Conservation (phyloP, 2,329 filamentous ascomycete genomes). For the Diplodia intermedia region DNA sequence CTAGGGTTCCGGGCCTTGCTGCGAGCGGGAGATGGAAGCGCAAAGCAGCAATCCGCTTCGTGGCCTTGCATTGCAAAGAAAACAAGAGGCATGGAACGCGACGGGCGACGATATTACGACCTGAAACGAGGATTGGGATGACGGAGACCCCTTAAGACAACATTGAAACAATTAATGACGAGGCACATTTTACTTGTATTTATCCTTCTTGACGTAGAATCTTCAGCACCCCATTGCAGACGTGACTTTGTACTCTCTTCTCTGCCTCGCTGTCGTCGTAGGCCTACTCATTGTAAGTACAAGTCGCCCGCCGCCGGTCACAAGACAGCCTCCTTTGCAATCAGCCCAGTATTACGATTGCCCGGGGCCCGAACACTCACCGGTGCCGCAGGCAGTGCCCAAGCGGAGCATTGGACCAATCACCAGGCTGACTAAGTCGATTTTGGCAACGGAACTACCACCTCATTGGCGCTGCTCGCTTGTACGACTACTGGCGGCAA, state of each 20-base stretch:
- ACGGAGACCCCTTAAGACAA: conserved; percentile 22
- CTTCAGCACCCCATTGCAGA: conserved; percentile 8
- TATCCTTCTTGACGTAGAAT: conserved; percentile 22
- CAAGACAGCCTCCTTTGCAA: conserved; percentile 27
- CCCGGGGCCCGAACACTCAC: conserved; percentile 20
- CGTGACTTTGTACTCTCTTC: background rate
- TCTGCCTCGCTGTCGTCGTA: background rate
- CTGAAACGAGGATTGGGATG: conserved; percentile 24
- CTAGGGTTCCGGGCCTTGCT: background rate
- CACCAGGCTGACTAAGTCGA: conserved; percentile 24
- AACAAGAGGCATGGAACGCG: conserved; percentile 4
- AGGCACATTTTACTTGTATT: conserved; percentile 20
- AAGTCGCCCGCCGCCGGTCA: conserved; percentile 10
- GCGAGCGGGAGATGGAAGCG: background rate
- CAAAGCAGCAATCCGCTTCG: conserved; percentile 4
- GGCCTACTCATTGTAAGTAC: conserved; percentile 2
- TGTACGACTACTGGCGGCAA: background rate
- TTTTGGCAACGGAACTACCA: conserved; percentile 6
- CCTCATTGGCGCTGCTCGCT: conserved; percentile 15
- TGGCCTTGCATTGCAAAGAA: conserved; percentile 9
- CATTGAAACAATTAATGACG: conserved; percentile 28
- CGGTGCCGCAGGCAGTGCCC: conserved; percentile 18
- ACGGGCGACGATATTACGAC: conserved; percentile 18
- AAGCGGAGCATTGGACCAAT: conserved; percentile 13
- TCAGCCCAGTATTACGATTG: conserved; percentile 28